phyloP scores from a whole-genome alignment of 768 basidiomycete genomes.

The Chiua virens region DNA sequence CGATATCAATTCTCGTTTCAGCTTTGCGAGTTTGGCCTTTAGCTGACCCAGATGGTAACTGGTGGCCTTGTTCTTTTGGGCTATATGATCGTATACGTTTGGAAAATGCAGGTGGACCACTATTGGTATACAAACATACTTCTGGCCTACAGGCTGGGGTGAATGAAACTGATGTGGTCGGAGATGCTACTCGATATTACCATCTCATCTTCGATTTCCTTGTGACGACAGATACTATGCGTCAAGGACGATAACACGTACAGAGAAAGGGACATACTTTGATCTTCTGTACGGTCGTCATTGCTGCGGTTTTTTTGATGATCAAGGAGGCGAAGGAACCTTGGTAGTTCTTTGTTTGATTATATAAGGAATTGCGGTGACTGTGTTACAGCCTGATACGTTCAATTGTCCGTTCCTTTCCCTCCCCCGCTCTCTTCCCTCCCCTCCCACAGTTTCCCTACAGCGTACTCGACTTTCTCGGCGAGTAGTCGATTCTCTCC shows the following conservation, averaged over 20 bases:
- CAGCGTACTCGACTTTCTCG: conserved; percentile 1
- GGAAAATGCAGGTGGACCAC: conserved; percentile 9
- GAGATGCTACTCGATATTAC: conserved; percentile 43
- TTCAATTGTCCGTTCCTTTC: background rate
- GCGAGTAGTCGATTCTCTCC: conserved; percentile 21
- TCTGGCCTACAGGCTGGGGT: conserved; percentile 56
- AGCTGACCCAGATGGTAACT: conserved; percentile 96
- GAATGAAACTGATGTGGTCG: conserved; percentile 24
- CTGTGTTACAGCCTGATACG: conserved; percentile 15
- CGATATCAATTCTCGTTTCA: conserved; percentile 88
- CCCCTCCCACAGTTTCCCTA: conserved; percentile 18
- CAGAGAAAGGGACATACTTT: conserved; percentile 48
- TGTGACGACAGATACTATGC: conserved; percentile 7
- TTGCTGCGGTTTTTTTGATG: conserved; percentile 27
- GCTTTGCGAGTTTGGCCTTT: conserved; percentile 98
- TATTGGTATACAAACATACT: conserved; percentile 49
- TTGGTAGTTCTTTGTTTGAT: background rate
- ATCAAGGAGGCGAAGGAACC: background rate
- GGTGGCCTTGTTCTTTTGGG: conserved; percentile 94
- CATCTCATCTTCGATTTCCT: conserved; percentile 99
- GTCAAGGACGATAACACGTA: conserved; percentile 16
- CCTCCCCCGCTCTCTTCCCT: conserved; percentile 5
- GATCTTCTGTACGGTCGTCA: conserved; percentile 92
- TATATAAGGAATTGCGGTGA: conserved; percentile 12
- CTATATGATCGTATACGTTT: conserved; percentile 40